Evolutionary conservation across 192 early-diverging fungal species (phyloP).

Genomic region (Kappamyces sp.): DNA sequence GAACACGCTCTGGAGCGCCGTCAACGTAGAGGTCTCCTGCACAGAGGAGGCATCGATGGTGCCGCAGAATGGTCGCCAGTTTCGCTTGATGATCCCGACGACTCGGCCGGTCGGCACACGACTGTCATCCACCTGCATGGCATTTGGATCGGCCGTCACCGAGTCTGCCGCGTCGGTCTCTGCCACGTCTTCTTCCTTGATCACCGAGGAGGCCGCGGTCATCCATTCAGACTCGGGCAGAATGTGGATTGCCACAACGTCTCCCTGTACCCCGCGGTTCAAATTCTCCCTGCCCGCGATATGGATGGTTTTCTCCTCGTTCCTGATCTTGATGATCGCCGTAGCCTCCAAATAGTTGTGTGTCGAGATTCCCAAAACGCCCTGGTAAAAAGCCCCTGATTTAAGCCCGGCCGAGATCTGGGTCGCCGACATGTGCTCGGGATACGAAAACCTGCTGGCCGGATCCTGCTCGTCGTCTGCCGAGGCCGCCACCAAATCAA

Average conservation of each 20-base stretch:
- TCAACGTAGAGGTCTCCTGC: conserved; percentile 45
- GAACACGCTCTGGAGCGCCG: conserved; percentile 64
- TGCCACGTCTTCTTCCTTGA: conserved; percentile 57
- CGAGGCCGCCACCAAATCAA: conserved; percentile 76
- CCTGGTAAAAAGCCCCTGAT: conserved; percentile 71
- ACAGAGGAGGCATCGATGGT: conserved; percentile 70
- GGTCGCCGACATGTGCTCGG: conserved; percentile 68
- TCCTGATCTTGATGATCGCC: conserved; percentile 67
- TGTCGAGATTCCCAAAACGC: conserved; percentile 69
- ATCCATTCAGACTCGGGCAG: conserved; percentile 84
- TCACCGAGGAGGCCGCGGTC: conserved; percentile 59
- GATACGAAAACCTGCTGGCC: conserved; percentile 56
- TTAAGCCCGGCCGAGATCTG: conserved; percentile 85
- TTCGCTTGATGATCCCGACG: conserved; percentile 89
- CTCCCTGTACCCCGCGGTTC: conserved; percentile 91
- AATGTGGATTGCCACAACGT: conserved; percentile 82
- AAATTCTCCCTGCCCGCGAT: conserved; percentile 76
- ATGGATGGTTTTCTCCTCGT: conserved; percentile 66
- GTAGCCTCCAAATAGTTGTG: conserved; percentile 89
- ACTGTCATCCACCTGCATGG: conserved; percentile 20
- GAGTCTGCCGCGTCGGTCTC: conserved; percentile 21
- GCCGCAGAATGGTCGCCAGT: conserved; percentile 93
- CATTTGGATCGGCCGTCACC: conserved; percentile 13
- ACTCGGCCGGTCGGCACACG: conserved; percentile 75
- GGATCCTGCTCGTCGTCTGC: conserved; percentile 39